These are phyloP conservation scores for Acanthamoeba sp. DNA, from an alignment of 208 protist genomes.

Conservation along the genomic window DNA sequence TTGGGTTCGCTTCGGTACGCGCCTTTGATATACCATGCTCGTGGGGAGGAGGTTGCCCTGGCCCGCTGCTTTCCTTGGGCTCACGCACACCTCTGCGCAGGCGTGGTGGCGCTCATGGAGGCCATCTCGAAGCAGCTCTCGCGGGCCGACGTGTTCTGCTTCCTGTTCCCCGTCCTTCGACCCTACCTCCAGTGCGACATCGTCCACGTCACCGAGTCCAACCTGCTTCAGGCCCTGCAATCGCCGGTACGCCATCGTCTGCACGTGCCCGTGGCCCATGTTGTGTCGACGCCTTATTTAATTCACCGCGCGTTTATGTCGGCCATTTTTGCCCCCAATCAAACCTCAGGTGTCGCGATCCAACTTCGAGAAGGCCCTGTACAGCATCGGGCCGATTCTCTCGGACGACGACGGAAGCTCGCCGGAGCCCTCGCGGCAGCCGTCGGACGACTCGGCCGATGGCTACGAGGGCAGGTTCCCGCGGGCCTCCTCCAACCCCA, in stretches of 20 bases:
- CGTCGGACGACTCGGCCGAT: background rate
- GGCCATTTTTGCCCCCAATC: no score
- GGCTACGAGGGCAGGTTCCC: background rate
- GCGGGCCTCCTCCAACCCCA: background rate
- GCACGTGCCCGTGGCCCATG: background rate
- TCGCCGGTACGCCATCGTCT: slow-evolving; percentile 22
- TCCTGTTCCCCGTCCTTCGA: slow-evolving; percentile 57
- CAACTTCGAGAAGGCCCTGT: slow-evolving; percentile 57
- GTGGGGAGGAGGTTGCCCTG: background rate
- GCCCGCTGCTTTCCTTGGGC: no score
- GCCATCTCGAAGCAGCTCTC: slow-evolving; percentile 27
- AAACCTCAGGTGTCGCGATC: slow-evolving; percentile 19
- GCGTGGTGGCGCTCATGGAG: slow-evolving; percentile 43
- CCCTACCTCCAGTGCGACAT: slow-evolving; percentile 72
- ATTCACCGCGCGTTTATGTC: no score
- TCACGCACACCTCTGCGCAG: background rate
- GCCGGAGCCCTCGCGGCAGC: slow-evolving; percentile 1
- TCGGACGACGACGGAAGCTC: slow-evolving; percentile 1
- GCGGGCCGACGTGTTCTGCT: slow-evolving; percentile 65
- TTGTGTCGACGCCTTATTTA: background rate
- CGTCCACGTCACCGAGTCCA: slow-evolving; percentile 19
- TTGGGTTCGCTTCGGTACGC: slow-evolving; percentile 83
- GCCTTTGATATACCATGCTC: no score
- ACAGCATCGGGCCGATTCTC: slow-evolving; percentile 65
- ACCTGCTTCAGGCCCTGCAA: slow-evolving; percentile 33